A percentile compares a stretch with the other conserved stretches of the same genome.
Conservation (phyloP, 805 yeast genomes). For the Pichia deserticola region DNA sequence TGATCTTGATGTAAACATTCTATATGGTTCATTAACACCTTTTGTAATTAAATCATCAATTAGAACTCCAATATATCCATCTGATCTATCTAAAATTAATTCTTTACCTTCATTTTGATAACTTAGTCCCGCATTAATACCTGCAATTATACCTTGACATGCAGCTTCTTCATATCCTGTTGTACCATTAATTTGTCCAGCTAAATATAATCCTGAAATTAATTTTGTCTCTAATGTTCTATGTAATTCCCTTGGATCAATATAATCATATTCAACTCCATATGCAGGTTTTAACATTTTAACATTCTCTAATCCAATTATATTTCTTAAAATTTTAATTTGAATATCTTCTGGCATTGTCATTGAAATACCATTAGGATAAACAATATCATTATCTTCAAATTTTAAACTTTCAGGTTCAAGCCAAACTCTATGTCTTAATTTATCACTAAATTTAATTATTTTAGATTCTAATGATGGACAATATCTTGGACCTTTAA, state of each 20-base stretch:
- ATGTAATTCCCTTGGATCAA: constrained; percentile 83
- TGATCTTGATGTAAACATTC: constrained; percentile 96
- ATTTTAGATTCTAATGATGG: constrained; percentile 93
- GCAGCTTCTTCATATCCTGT: constrained; percentile 99
- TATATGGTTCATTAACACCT: constrained; percentile 94
- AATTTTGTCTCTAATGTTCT: constrained; percentile 75
- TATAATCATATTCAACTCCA: constrained; percentile 97
- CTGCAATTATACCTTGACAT: constrained; percentile 93
- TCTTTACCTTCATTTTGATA: constrained; percentile 23
- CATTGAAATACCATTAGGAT: constrained; percentile 94
- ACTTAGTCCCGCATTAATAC: constrained; percentile 81
- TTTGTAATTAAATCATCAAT: constrained; percentile 91
- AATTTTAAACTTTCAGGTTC: constrained; percentile 89
- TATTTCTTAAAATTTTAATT: constrained; percentile 58
- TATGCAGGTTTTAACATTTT: constrained; percentile 92
- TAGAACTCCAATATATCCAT: constrained; percentile 87
- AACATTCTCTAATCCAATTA: constrained; percentile 85
- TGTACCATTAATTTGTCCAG: constrained; percentile 98
- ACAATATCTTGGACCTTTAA: constrained; percentile 94
- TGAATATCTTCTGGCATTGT: constrained; percentile 97
- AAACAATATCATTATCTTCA: constrained; percentile 57
- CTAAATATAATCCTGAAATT: constrained; percentile 72
- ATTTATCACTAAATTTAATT: constrained; percentile 68
- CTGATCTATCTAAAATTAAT: constrained; percentile 61
- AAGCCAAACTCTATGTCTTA: constrained; percentile 79